Evolutionary conservation across 192 early-diverging fungal species (phyloP), one percentile per base, ranked within the genome.

Genomic region (Dissophora ornata): DNA sequence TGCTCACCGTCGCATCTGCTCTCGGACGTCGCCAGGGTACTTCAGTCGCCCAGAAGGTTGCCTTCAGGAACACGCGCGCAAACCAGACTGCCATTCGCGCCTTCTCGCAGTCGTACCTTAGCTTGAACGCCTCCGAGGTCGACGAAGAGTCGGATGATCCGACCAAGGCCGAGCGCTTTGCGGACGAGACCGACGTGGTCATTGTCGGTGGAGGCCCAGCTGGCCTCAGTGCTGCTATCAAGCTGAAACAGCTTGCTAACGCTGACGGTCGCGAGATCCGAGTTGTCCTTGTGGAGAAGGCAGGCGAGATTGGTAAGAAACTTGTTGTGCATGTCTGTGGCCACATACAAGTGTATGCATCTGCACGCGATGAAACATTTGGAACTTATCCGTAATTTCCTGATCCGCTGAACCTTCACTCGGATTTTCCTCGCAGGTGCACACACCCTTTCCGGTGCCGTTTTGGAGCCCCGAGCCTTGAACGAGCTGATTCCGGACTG

Each of bases 401-500:
- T n/a, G n/a, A n/a, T n/a, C n/a, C n/a, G n/a, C n/a, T n/a, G n/a
- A n/a, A n/a, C n/a, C n/a, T n/a, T 21, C 12, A 52, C 12, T 18
- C 47, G 18, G 10, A 9, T 18, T 59, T 55, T 32, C 18, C 12
- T 44, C 11, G 29, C 67, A 92, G 91, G 96, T 28, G 91, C 96
- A 18, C 97, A 99, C 80, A 99, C 89, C 38, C 83, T 99, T 11
- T 97, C 95, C 41, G 97, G 97, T 15, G 96, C 96, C 19, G 96
- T 98, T 42, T 77, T 99, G 28, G 97, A 99, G 71, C 91, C 95
- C 4, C 86, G 90, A 3, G 93, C 97, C 8, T 78, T 99, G 54
- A 85, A 97, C 66, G 97, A 99, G 82, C 82, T 99, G 67, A 95
- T 99, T 36, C 97, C 97, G 25, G 93, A 98, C 69, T 99, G 96